These are phyloP conservation scores for Manihot esculenta DNA, from an alignment of 441 rosid species.

Conservation along the genomic window DNA sequence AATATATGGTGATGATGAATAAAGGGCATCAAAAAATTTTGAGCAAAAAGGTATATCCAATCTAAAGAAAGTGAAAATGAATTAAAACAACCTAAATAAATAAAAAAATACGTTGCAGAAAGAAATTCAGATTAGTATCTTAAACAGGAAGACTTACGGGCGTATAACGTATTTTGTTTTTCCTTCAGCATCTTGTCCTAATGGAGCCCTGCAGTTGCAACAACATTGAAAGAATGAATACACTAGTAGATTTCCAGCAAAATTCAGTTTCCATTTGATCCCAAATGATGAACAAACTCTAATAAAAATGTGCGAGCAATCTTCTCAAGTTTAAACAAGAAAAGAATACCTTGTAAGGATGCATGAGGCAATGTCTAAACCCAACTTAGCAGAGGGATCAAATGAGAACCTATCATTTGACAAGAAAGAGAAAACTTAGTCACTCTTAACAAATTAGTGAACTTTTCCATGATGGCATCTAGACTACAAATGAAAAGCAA, in stretches of 20 bases:
- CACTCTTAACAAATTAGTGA: conserved; percentile 4
- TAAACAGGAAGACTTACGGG: conserved; percentile 66
- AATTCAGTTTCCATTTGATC: conserved; percentile 6
- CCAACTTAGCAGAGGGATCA: conserved; percentile 78
- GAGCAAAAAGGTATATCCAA: neutral
- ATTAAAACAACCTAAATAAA: neutral
- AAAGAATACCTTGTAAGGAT: conserved; percentile 71
- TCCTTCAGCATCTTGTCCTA: conserved; percentile 81
- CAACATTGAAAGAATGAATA: conserved; percentile 20
- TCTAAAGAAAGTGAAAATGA: neutral
- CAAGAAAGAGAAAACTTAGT: conserved; percentile 15
- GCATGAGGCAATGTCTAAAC: conserved; percentile 90
- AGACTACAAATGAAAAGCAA: no score
- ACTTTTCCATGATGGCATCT: no score
- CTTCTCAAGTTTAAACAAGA: neutral
- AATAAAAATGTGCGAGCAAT: neutral
- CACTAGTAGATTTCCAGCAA: neutral
- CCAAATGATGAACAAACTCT: conserved; percentile 10
- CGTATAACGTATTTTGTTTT: conserved; percentile 83
- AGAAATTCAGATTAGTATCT: conserved; percentile 9
- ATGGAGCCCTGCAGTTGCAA: conserved; percentile 70
- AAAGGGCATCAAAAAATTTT: neutral
- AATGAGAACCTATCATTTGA: conserved; percentile 72
- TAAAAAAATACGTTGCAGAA: neutral
- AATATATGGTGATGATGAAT: neutral